Conservation (phyloP, 2,329 filamentous ascomycete genomes). For the Daldinia eschscholtzii region DNA sequence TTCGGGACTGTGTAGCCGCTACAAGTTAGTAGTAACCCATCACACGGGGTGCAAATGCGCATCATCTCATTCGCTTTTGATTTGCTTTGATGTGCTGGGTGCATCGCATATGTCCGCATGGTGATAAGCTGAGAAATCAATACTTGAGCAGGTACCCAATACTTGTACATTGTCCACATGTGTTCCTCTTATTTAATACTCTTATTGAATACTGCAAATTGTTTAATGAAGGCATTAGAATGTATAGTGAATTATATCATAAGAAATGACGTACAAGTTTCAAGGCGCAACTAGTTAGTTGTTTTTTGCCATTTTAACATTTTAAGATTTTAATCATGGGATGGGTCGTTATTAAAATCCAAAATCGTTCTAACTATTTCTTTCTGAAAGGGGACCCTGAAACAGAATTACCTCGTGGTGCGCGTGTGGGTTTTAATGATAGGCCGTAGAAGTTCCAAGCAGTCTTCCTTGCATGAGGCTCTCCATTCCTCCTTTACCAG, state of each 20-base stretch:
- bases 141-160: too few species aligned
- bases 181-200: background rate
- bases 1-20: conserved; percentile 24
- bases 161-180: too few species aligned
- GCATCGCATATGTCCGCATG: conserved; percentile 35
- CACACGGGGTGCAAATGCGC: conserved; percentile 20
- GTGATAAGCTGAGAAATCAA: conserved; percentile 15
- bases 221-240: background rate
- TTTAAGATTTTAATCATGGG: background rate
- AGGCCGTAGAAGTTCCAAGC: conserved; percentile 18
- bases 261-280: background rate
- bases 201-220: background rate
- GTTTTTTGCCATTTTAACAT: background rate
- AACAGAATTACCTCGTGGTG: background rate
- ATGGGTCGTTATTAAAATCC: background rate
- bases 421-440: background rate
- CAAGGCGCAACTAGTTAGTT: background rate
- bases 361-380: background rate
- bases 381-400: background rate
- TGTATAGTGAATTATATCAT: background rate
- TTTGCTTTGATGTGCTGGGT: conserved; percentile 39
- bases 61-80: conserved; percentile 37
- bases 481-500: conserved; percentile 14
- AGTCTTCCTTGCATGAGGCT: conserved; percentile 27
- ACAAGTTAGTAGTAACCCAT: conserved; percentile 20